Evolutionary conservation across 208 protist species (phyloP).

Genomic region (Naegleria fowleri): DNA sequence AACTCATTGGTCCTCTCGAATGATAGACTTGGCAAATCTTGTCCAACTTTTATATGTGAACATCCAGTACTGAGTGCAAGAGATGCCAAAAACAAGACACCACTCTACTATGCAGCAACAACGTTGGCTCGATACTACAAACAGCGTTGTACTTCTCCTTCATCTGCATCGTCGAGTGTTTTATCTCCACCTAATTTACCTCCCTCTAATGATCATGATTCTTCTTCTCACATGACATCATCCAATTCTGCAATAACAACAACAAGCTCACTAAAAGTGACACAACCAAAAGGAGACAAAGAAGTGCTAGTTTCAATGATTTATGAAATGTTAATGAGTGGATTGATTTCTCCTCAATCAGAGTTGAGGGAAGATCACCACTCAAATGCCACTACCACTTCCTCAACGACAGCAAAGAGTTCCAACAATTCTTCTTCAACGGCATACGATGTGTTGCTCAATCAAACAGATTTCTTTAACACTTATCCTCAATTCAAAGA

Average conservation of each 20-base stretch:
- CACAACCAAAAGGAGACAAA: neutral
- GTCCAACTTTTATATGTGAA: no score
- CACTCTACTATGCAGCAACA: neutral
- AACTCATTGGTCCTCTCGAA: no score
- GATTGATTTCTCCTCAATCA: neutral
- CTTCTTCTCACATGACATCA: neutral
- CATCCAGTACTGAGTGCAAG: neutral
- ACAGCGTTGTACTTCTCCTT: neutral
- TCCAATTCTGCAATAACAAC: no score
- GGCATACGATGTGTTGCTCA: neutral
- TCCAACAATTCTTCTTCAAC: neutral
- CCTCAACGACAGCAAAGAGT: neutral
- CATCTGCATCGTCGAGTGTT: no score
- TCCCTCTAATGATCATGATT: neutral
- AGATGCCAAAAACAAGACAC: neutral
- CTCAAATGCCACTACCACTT: no score
- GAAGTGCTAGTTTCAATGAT: neutral
- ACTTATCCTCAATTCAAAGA: neutral
- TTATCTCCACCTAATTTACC: neutral
- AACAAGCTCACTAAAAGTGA: neutral
- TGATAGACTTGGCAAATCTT: no score
- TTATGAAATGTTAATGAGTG: neutral
- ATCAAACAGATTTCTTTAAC: neutral
- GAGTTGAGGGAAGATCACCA: neutral
- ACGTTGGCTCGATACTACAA: neutral